phyloP scores from a whole-genome alignment of 306 rosid genomes.

The Vicia sativa region DNA sequence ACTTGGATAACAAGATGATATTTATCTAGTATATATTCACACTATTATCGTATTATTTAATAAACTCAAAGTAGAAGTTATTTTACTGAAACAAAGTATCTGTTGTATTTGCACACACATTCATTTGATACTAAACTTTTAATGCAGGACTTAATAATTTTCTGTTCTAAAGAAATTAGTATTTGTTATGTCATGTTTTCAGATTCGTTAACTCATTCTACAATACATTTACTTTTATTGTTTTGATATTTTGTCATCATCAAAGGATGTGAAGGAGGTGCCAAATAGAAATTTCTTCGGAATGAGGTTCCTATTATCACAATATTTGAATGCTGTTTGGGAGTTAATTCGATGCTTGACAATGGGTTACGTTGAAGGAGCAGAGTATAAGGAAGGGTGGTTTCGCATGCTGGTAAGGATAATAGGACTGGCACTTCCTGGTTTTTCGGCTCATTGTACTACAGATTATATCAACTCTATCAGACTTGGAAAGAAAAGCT shows the following conservation, averaged over 20 bases:
- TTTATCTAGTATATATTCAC: neutral
- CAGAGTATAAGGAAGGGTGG: slow-evolving; percentile 72
- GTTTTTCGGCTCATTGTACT: slow-evolving; percentile 66
- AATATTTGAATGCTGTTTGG: slow-evolving; percentile 69
- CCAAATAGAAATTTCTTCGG: slow-evolving; percentile 73
- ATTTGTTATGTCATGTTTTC: neutral
- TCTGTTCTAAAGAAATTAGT: neutral
- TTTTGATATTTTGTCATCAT: slow-evolving; percentile 25
- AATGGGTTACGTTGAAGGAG: slow-evolving; percentile 61
- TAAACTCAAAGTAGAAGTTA: too few species aligned
- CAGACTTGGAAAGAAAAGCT: slow-evolving; percentile 58
- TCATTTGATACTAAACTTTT: slow-evolving; percentile 24
- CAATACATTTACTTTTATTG: slow-evolving; percentile 20
- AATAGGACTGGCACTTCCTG: slow-evolving; percentile 68
- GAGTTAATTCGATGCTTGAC: slow-evolving; percentile 65
- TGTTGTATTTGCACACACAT: neutral
- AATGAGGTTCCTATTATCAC: slow-evolving; percentile 44
- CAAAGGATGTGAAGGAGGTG: slow-evolving; percentile 62
- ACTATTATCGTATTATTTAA: neutral
- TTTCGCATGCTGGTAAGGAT: slow-evolving; percentile 50
- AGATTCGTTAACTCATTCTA: slow-evolving; percentile 9
- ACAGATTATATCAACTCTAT: slow-evolving; percentile 62
- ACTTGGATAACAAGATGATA: neutral
- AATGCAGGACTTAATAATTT: neutral
- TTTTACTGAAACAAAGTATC: too few species aligned